phyloP scores from a whole-genome alignment of 1,139 yeast genomes.

The Pichia sp. region DNA sequence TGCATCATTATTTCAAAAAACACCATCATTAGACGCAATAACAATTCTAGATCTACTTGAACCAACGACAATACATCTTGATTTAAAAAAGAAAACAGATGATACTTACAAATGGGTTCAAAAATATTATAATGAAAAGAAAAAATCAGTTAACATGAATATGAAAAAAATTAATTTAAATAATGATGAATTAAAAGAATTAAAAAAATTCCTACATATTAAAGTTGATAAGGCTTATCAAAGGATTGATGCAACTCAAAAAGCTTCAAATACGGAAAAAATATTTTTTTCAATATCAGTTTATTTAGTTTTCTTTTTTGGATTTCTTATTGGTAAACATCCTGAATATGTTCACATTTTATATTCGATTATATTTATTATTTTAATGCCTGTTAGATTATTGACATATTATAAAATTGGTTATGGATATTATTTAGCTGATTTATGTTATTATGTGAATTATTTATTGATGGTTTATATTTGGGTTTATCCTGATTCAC shows the following conservation, averaged over 20 bases:
- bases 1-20: conserved; percentile 2
- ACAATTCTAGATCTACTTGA: conserved; percentile 34
- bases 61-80: conserved; percentile 28
- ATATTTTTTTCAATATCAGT: conserved; percentile 73
- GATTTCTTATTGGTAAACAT: conserved; percentile 69
- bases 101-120: conserved; percentile 19
- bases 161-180: conserved; percentile 5
- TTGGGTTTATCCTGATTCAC: conserved; percentile 78
- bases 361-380: conserved; percentile 55
- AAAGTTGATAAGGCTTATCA: conserved; percentile 53
- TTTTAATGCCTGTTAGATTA: conserved; percentile 79
- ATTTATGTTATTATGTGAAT: conserved; percentile 89
- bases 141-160: conserved; percentile 8
- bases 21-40: conserved; percentile 27
- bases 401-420: conserved; percentile 75
- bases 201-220: conserved; percentile 28
- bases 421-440: conserved; percentile 86
- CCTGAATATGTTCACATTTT: conserved; percentile 74
- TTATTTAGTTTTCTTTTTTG: conserved; percentile 61
- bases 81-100: background rate
- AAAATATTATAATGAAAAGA: conserved; percentile 17
- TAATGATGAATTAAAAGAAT: conserved; percentile 29
- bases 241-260: conserved; percentile 44
- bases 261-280: conserved; percentile 70
- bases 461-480: conserved; percentile 59